Base-by-base conservation (phyloP, 2,329 filamentous ascomycete species). In the Aspergillus uvarum region DNA sequence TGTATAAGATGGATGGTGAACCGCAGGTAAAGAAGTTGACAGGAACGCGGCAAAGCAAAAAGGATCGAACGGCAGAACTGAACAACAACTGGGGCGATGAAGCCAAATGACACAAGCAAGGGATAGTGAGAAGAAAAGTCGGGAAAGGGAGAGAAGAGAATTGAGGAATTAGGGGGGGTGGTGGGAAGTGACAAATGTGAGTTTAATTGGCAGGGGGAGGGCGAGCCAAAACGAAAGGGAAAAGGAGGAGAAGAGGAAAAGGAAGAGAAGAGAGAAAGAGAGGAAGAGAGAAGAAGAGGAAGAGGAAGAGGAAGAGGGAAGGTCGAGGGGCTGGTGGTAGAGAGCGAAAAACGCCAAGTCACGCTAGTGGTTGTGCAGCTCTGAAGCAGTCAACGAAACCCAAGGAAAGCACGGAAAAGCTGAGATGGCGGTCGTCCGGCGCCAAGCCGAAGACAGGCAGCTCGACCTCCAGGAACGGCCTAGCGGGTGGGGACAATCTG, bases 341-440 rank as follows among this genome's bases (percentile, higher is more conserved):
- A 70, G 64, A 63, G 70, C 58, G 68, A 72, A 64, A 65, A 61
- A 64, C 68, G 71, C 71, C 70, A 72, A 72, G 70, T 26, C 52
- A 59, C 67, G 69, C 71, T 73, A 73, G 71, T 73, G 71, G 71
- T 72, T 72, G 70, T 67, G 71, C 61, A 73, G 65, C 69, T 71
- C 65, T 65, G 58, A 65, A 67, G 65, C 66, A 66, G 67, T 67
- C 67, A 70, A 63, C 63, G 63, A 65, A 62, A 62, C 29, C 50
- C 58, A 60, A 59, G 59, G 60, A 65, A 66, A 65, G 62, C 60
- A 65, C 63, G 63, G 63, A 68, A 29, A 69, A 65, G 61, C 54
- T 63, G 60, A 65, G 63, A 67, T 64, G 63, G 66, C 59, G 64
- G 65, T 68, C 60, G 63, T 64, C 65, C 67, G 64, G 65, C 65